A percentile compares a stretch with the other conserved stretches of the same genome.
Conservation (phyloP, 345 rosid genomes). For the Syzygium aqueum region DNA sequence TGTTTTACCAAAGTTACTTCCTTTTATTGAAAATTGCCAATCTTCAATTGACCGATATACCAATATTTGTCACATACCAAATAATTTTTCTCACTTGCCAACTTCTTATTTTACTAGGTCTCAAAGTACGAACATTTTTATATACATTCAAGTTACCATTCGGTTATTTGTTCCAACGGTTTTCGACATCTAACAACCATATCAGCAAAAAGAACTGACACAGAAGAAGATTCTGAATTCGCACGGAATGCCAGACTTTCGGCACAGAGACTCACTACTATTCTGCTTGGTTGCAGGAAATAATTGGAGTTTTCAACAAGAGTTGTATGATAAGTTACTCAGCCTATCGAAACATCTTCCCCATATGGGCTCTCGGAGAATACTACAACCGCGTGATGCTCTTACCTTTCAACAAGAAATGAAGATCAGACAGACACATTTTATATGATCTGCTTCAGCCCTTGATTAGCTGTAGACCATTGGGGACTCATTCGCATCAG, state of each 20-base stretch:
- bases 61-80: background rate
- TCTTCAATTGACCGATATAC: background rate
- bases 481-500: background rate
- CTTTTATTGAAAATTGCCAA: background rate
- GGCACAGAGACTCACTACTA: background rate
- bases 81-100: background rate
- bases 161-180: too few relatives aligned
- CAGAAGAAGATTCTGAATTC: background rate
- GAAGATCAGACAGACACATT: background rate
- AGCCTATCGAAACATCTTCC: conserved; percentile 48
- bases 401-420: background rate
- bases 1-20: background rate
- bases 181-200: too few relatives aligned
- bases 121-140: background rate
- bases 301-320: conserved; percentile 53
- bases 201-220: background rate
- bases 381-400: conserved; percentile 23
- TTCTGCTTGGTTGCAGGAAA: conserved; percentile 27
- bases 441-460: background rate
- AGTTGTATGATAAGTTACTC: conserved; percentile 63
- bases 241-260: background rate
- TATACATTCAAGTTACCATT: background rate
- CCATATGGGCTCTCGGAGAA: conserved; percentile 63
- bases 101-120: background rate
- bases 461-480: background rate